These are phyloP conservation scores for Aspergillus quadrilineatus DNA, from an alignment of 2,329 filamentous ascomycete species.

Conservation along the genomic window DNA sequence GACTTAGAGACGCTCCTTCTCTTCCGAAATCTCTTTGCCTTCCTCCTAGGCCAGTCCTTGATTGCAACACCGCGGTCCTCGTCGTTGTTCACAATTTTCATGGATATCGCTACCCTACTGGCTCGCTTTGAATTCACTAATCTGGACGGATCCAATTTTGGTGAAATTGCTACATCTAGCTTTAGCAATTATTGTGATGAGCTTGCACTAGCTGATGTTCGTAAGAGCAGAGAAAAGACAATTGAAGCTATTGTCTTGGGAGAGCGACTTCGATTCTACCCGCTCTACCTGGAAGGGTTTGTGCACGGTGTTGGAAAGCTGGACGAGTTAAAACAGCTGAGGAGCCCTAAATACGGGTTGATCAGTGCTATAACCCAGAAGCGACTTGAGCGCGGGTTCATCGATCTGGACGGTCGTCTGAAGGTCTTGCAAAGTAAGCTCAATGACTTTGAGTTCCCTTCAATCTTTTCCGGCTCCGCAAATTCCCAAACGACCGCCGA, in stretches of 20 bases:
- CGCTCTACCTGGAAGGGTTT: conserved; percentile 88
- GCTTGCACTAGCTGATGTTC: conserved; percentile 73
- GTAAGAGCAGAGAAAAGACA: conserved; percentile 80
- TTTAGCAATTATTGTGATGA: conserved; percentile 69
- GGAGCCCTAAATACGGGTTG: conserved; percentile 66
- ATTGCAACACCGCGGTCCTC: conserved; percentile 57
- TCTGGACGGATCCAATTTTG: conserved; percentile 62
- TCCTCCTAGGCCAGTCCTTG: conserved; percentile 61
- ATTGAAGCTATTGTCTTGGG: conserved; percentile 86
- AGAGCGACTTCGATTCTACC: conserved; percentile 77
- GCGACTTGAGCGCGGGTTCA: conserved; percentile 75
- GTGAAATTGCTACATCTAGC: conserved; percentile 56
- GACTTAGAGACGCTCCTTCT: conserved; percentile 59
- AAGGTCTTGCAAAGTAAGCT: conserved; percentile 69
- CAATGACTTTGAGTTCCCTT: conserved; percentile 88
- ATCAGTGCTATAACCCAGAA: conserved; percentile 71
- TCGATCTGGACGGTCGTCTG: conserved; percentile 74
- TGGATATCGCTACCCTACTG: conserved; percentile 59
- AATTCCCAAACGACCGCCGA: conserved; percentile 77
- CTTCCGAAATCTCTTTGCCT: conserved; percentile 64
- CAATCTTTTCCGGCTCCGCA: conserved; percentile 82
- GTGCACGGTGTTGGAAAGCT: conserved; percentile 86
- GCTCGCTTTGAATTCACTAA: conserved; percentile 61
- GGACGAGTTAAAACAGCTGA: conserved; percentile 67
- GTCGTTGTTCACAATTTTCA: conserved; percentile 60